Conservation (phyloP, 768 basidiomycete species). For the Cystobasidium onofrii region DNA sequence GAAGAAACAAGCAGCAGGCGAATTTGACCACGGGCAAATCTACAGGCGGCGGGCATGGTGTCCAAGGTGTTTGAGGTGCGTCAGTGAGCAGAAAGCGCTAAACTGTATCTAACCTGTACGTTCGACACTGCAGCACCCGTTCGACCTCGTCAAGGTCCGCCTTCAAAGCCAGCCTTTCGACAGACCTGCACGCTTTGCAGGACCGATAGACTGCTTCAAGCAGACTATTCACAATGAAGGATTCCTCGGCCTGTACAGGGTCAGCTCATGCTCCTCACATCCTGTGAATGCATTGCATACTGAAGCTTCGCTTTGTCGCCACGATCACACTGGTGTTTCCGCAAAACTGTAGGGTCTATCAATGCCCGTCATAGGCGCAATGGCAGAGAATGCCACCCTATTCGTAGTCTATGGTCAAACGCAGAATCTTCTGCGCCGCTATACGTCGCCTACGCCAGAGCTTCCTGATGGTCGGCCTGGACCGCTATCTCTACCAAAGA, state of each 20-base stretch:
- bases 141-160: constrained; percentile 83
- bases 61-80: constrained; percentile 63
- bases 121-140: constrained; percentile 78
- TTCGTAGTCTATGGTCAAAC: constrained; percentile 75
- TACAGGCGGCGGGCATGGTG: constrained; percentile 71
- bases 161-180: constrained; percentile 83
- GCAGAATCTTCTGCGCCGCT: constrained; percentile 47
- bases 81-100: too few relatives aligned
- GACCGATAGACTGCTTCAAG: constrained; percentile 76
- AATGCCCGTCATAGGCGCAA: constrained; percentile 81
- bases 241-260: constrained; percentile 73
- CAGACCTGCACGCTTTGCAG: constrained; percentile 61
- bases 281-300: not conserved
- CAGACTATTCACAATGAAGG: constrained; percentile 78
- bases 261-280: constrained; percentile 47
- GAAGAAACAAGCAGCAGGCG: not conserved
- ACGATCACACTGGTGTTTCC: not conserved
- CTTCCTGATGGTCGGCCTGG: constrained; percentile 2
- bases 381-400: constrained; percentile 79
- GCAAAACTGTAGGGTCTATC: constrained; percentile 67
- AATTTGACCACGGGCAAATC: not conserved
- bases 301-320: not conserved
- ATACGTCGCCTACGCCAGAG: constrained; percentile 46
- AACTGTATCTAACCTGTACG: too few relatives aligned
- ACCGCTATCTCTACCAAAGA: constrained; percentile 58